Evolutionary conservation across 108 stramenopile genomes (phyloP).

Genomic region (Pseudonitzschia multistriata): DNA sequence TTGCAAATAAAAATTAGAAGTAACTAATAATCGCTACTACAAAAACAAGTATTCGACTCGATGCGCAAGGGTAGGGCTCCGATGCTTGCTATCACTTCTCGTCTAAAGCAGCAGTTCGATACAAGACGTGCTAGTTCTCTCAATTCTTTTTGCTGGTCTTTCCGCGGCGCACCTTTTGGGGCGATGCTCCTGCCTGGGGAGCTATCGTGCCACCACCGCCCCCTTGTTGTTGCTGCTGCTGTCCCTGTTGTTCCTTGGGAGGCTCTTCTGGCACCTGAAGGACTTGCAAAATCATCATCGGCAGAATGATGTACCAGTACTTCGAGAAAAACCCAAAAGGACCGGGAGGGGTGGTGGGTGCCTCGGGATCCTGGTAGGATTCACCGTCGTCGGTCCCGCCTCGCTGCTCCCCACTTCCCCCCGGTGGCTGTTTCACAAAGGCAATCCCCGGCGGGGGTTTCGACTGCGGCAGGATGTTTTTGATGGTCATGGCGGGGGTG

Average conservation of each 20-base stretch:
- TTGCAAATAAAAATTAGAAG: too few species aligned
- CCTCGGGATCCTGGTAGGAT: constrained; percentile 15
- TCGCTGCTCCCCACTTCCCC: constrained; percentile 23
- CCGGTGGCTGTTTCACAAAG: constrained; percentile 40
- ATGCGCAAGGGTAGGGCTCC: too few species aligned
- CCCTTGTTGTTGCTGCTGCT: background rate
- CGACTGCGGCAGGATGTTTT: constrained; percentile 44
- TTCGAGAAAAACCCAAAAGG: constrained; percentile 44
- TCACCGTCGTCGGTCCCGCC: constrained; percentile 24
- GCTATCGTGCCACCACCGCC: background rate
- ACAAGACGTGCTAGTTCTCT: background rate
- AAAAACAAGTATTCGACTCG: too few species aligned
- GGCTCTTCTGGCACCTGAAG: constrained; percentile 37
- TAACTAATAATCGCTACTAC: too few species aligned
- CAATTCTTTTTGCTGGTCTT: constrained; percentile 7
- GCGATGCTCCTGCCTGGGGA: background rate
- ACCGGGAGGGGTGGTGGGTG: constrained; percentile 28
- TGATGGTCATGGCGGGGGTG: constrained; percentile 71
- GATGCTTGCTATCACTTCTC: too few species aligned
- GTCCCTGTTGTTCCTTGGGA: background rate
- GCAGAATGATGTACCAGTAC: constrained; percentile 85
- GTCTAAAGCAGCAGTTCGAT: too few species aligned
- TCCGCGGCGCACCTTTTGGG: constrained; percentile 1
- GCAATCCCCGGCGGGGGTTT: constrained; percentile 74
- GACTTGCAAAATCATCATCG: constrained; percentile 53